Percentiles rank a stretch among this genome's conserved stretches.
Conservation (phyloP, 73 alveolate genomes). For the Paramecium biaurelia region DNA sequence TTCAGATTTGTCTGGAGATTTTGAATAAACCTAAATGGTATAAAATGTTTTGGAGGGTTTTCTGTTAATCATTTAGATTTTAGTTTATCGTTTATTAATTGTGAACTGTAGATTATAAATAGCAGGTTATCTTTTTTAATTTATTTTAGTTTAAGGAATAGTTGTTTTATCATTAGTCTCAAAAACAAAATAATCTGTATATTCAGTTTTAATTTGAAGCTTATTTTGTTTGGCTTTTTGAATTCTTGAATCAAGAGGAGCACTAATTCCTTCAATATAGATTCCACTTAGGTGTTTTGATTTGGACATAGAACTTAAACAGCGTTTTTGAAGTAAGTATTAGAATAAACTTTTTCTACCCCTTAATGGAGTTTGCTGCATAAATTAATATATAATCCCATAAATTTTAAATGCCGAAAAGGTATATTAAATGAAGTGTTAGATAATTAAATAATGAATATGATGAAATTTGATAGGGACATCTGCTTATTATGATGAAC, state of each 20-base stretch:
- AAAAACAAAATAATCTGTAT: not conserved
- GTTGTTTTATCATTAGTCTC: not conserved
- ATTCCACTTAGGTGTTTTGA: not conserved
- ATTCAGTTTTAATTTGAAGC: not conserved
- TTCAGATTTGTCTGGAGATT: not conserved
- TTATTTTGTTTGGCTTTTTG: not conserved
- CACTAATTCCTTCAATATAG: not conserved
- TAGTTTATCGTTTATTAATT: not conserved
- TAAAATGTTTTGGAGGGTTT: not conserved
- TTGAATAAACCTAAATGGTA: not conserved
- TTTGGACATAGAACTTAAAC: not conserved
- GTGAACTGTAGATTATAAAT: not conserved
- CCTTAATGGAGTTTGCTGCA: not conserved
- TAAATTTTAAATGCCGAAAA: not conserved
- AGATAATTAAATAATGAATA: not conserved
- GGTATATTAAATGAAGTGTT: not conserved
- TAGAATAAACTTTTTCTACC: not conserved
- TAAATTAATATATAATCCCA: conserved; percentile 5
- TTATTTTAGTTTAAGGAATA: not conserved
- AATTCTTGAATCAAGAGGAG: not conserved
- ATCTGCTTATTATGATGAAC: not conserved
- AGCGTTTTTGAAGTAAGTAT: not conserved
- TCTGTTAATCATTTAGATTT: not conserved
- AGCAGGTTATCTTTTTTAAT: not conserved
- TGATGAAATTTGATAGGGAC: conserved; percentile 35